Evolutionary conservation across 2,329 filamentous ascomycete genomes (phyloP).

Genomic region (Botrytis medusae): DNA sequence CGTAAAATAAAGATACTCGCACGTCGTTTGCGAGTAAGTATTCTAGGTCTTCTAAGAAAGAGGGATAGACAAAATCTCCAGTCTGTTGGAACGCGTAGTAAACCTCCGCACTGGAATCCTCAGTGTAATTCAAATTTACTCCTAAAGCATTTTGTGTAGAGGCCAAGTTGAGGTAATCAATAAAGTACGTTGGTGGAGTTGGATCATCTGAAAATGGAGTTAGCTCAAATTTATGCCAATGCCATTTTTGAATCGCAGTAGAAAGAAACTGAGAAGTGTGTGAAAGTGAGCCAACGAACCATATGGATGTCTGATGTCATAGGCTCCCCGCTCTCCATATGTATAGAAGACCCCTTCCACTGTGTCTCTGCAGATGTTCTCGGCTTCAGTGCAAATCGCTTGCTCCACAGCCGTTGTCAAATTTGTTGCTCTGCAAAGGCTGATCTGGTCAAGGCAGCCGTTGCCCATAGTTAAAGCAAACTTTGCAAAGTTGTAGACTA

Average conservation of each 20-base stretch:
- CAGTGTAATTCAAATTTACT: slow-evolving; percentile 22
- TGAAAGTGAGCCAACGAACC: background rate
- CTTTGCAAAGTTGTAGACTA: slow-evolving; percentile 56
- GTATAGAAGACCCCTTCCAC: slow-evolving; percentile 47
- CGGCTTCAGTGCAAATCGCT: slow-evolving; percentile 52
- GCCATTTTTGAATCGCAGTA: background rate
- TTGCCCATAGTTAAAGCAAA: slow-evolving; percentile 48
- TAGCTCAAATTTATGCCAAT: background rate
- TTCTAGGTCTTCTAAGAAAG: slow-evolving; percentile 51
- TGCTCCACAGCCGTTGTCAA: slow-evolving; percentile 40
- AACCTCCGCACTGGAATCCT: slow-evolving; percentile 42
- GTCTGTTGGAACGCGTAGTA: slow-evolving; percentile 47
- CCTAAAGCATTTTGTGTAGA: slow-evolving; percentile 22
- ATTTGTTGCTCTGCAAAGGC: slow-evolving; percentile 49
- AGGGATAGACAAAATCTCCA: slow-evolving; percentile 62
- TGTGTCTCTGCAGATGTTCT: slow-evolving; percentile 55
- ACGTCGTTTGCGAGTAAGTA: slow-evolving; percentile 49
- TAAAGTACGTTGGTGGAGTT: slow-evolving; percentile 50
- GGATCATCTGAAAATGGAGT: slow-evolving; percentile 44
- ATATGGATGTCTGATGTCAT: slow-evolving; percentile 53
- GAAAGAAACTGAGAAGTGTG: background rate
- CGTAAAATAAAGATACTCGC: slow-evolving; percentile 55
- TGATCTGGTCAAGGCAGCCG: slow-evolving; percentile 45
- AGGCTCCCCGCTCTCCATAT: slow-evolving; percentile 45
- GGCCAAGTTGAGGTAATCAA: slow-evolving; percentile 40